These are phyloP conservation scores for Termitomyces titanicus DNA, from an alignment of 768 basidiomycete species.

Conservation along the genomic window DNA sequence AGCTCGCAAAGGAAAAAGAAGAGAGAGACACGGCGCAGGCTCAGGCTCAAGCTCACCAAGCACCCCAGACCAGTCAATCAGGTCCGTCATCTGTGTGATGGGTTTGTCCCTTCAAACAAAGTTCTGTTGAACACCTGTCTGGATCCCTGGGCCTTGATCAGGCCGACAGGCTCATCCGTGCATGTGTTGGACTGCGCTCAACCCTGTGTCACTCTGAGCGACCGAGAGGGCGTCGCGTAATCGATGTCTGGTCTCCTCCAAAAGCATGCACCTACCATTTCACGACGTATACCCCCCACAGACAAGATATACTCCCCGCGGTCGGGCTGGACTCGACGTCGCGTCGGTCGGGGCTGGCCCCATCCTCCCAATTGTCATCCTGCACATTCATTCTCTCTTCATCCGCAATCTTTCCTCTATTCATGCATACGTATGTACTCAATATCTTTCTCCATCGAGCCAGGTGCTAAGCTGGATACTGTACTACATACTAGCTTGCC, in stretches of 20 bases:
- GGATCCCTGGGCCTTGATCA: not conserved
- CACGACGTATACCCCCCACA: constrained; percentile 3
- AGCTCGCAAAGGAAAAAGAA: constrained; percentile 10
- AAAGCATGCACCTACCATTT: no score
- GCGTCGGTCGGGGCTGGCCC: constrained; percentile 1
- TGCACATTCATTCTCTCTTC: not conserved
- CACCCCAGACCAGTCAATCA: not conserved
- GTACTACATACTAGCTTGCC: no score
- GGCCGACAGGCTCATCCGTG: not conserved
- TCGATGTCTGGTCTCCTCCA: not conserved
- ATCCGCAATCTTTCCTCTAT: not conserved
- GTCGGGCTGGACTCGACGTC: constrained; percentile 6
- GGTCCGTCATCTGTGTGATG: not conserved
- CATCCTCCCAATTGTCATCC: not conserved
- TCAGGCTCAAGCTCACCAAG: not conserved
- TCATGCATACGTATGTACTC: not conserved
- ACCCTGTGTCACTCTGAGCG: not conserved
- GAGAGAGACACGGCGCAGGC: not conserved
- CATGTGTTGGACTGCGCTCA: not conserved
- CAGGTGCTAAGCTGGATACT: not conserved
- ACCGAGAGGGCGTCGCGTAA: not conserved
- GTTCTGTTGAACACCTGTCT: not conserved
- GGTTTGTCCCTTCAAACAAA: not conserved
- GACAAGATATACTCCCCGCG: not conserved
- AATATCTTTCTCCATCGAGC: not conserved